Conservation (phyloP, 2,329 filamentous ascomycete species). For the Aphanocladium album region DNA sequence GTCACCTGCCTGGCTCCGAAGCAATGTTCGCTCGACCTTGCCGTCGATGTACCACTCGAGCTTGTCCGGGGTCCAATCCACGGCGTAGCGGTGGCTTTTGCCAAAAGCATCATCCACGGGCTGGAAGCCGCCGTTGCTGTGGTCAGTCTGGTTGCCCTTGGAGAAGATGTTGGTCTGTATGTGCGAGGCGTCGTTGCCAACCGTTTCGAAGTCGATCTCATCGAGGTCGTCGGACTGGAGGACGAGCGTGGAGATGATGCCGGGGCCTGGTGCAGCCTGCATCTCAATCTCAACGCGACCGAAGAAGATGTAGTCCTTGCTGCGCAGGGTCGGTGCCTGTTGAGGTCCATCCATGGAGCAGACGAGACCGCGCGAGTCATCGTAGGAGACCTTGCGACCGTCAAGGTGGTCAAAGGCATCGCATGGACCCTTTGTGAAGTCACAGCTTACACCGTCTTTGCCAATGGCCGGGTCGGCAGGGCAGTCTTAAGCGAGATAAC, state of each 20-base stretch:
- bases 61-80: constrained; percentile 62
- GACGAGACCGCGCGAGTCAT: background rate
- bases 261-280: constrained; percentile 65
- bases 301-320: constrained; percentile 80
- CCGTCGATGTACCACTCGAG: constrained; percentile 64
- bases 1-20: constrained; percentile 54
- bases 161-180: constrained; percentile 69
- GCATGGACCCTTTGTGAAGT: background rate
- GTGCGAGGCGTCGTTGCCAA: constrained; percentile 57
- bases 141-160: constrained; percentile 63
- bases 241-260: constrained; percentile 72
- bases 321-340: constrained; percentile 16
- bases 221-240: constrained; percentile 74
- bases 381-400: background rate
- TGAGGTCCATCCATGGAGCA: background rate
- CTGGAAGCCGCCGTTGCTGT: constrained; percentile 44
- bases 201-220: constrained; percentile 79
- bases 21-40: constrained; percentile 55
- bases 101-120: constrained; percentile 43
- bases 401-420: background rate
- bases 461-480: background rate
- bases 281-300: constrained; percentile 66
- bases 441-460: background rate
- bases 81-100: constrained; percentile 58
- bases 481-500: background rate